Evolutionary conservation across 768 basidiomycete genomes (phyloP).

Genomic region (Mycena sanguinolenta): DNA sequence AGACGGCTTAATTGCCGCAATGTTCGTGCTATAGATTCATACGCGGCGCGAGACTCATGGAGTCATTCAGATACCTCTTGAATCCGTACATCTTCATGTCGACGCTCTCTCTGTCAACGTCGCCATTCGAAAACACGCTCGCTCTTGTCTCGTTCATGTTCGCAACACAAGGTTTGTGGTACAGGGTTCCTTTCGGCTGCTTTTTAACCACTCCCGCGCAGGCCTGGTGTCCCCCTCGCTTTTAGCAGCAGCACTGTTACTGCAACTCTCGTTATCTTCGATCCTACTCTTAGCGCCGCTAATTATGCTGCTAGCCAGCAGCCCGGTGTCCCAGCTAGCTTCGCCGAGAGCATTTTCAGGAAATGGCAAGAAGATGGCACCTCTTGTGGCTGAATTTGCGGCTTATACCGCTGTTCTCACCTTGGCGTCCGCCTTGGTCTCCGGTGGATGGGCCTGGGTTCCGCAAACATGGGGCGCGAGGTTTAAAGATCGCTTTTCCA

Average conservation of each 20-base stretch:
- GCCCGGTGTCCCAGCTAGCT: slow-evolving; percentile 77
- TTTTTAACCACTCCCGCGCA: slow-evolving; percentile 45
- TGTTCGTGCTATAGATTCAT: slow-evolving; percentile 60
- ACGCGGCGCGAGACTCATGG: not conserved
- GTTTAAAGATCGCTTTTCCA: slow-evolving; percentile 52
- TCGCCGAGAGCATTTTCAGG: slow-evolving; percentile 62
- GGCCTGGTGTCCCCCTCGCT: slow-evolving; percentile 71
- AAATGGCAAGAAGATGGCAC: slow-evolving; percentile 46
- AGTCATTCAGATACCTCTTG: slow-evolving; percentile 77
- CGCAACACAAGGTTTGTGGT: slow-evolving; percentile 71
- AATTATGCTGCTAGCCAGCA: slow-evolving; percentile 71
- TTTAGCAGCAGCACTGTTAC: slow-evolving; percentile 76
- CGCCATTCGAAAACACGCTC: slow-evolving; percentile 84
- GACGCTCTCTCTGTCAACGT: slow-evolving; percentile 85
- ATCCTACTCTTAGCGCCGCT: slow-evolving; percentile 76
- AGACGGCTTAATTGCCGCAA: slow-evolving; percentile 72
- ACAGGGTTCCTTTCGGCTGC: slow-evolving; percentile 37
- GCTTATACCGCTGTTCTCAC: slow-evolving; percentile 64
- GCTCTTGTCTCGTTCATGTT: slow-evolving; percentile 77
- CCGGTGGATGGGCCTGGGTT: slow-evolving; percentile 78
- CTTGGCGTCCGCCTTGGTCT: slow-evolving; percentile 65
- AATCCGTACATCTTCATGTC: slow-evolving; percentile 92
- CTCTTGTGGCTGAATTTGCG: slow-evolving; percentile 63
- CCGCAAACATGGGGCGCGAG: slow-evolving; percentile 87
- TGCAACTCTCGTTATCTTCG: slow-evolving; percentile 82